phyloP scores from a whole-genome alignment of 139 green algal genomes.

The Desmodesmus armatus region DNA sequence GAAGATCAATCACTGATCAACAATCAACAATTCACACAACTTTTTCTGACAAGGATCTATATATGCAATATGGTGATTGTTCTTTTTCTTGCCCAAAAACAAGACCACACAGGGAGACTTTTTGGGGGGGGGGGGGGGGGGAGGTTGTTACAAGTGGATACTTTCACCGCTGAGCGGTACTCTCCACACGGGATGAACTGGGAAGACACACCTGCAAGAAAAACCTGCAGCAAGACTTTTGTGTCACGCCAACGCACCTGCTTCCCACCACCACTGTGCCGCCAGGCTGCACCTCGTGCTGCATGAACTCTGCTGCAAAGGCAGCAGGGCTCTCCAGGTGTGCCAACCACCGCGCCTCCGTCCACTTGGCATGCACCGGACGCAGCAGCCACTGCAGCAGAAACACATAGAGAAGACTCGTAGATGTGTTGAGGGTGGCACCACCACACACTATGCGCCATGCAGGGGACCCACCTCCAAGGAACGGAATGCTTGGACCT shows the following conservation, averaged over 20 bases:
- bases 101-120: background rate
- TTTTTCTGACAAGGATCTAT: too few species aligned
- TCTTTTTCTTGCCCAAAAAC: too few species aligned
- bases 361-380: constrained; percentile 68
- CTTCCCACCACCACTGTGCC: constrained; percentile 26
- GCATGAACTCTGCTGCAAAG: constrained; percentile 62
- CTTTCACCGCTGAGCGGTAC: too few species aligned
- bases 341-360: constrained; percentile 55
- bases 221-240: background rate
- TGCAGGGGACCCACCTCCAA: too few species aligned
- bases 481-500: too few species aligned
- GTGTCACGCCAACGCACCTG: constrained; percentile 29
- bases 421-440: too few species aligned
- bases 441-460: too few species aligned
- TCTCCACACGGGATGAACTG: too few species aligned
- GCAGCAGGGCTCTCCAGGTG: constrained; percentile 57
- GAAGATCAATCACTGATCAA: background rate
- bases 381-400: constrained; percentile 66
- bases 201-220: constrained; percentile 41
- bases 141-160: too few species aligned
- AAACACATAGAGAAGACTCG: too few species aligned
- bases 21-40: background rate
- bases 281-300: constrained; percentile 21
- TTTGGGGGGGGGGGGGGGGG: too few species aligned
- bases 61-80: too few species aligned